phyloP scores from a whole-genome alignment of 164 flowering plant genomes.

The Aristolochia californica region DNA sequence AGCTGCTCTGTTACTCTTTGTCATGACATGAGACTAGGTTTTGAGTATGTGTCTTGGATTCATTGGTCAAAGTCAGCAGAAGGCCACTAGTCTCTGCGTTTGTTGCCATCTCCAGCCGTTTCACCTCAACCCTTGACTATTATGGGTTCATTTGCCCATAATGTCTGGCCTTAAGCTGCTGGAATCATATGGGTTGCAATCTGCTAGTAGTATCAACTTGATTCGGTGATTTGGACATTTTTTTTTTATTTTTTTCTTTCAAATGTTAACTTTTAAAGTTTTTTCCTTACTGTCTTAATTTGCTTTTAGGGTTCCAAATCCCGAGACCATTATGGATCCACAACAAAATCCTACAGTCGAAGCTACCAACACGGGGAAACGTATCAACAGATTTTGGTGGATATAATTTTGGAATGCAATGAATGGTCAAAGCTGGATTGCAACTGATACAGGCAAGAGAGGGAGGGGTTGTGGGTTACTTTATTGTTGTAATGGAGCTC shows the following conservation, averaged over 20 bases:
- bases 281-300: background rate
- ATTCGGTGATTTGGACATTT: background rate
- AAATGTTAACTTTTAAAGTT: background rate
- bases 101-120: constrained; percentile 46
- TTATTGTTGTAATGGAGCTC: constrained; percentile 40
- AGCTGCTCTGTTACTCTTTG: constrained; percentile 30
- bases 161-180: constrained; percentile 9
- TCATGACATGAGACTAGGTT: constrained; percentile 50
- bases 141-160: constrained; percentile 56
- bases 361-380: constrained; percentile 33
- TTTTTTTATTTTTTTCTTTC: background rate
- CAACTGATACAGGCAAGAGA: constrained; percentile 47
- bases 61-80: constrained; percentile 65
- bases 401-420: constrained; percentile 35
- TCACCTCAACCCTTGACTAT: constrained; percentile 58
- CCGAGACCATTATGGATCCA: constrained; percentile 47
- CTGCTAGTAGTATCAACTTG: background rate
- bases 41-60: constrained; percentile 62
- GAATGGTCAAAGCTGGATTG: constrained; percentile 33
- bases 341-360: constrained; percentile 42
- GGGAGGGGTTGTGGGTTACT: constrained; percentile 41
- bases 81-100: constrained; percentile 48
- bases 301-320: constrained; percentile 54
- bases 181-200: constrained; percentile 35
- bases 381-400: constrained; percentile 39